A percentile compares a stretch with the other conserved stretches of the same genome.
These are phyloP conservation scores for Entonaema liquescens DNA, from an alignment of 495 filamentous ascomycete genomes.

Conservation along the genomic window DNA sequence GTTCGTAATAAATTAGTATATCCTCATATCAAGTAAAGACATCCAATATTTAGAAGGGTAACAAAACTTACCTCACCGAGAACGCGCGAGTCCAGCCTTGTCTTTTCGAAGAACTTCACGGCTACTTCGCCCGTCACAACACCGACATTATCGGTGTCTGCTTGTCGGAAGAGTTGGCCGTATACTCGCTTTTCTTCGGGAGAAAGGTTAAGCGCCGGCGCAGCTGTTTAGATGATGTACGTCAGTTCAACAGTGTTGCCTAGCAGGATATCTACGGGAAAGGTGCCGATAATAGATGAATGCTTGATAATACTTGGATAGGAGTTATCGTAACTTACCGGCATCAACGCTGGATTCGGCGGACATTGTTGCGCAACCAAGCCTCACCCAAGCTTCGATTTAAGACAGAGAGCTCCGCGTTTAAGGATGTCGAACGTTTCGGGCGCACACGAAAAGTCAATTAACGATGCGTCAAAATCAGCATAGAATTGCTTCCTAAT, in stretches of 20 bases:
- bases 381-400: constrained; percentile 36
- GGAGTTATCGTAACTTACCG: constrained; percentile 37
- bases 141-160: constrained; percentile 88
- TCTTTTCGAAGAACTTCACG: constrained; percentile 98
- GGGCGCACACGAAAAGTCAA: constrained; percentile 32
- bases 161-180: constrained; percentile 86
- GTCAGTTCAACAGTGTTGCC: constrained; percentile 12
- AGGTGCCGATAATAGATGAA: constrained; percentile 5
- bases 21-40: background rate
- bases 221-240: constrained; percentile 48
- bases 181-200: constrained; percentile 93
- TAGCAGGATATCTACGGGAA: background rate
- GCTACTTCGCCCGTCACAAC: constrained; percentile 96
- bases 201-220: constrained; percentile 83
- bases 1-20: constrained; percentile 29
- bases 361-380: constrained; percentile 47
- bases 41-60: background rate
- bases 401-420: constrained; percentile 42
- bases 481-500: background rate
- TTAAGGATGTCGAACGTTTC: constrained; percentile 20
- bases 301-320: constrained; percentile 2
- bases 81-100: constrained; percentile 80
- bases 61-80: constrained; percentile 79
- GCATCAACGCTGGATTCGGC: constrained; percentile 45
- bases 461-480: constrained; percentile 20